Percentiles rank a stretch among this genome's conserved stretches.
These are phyloP conservation scores for Leptosphaerulina australis DNA, from an alignment of 2,329 filamentous ascomycete genomes.

Conservation along the genomic window DNA sequence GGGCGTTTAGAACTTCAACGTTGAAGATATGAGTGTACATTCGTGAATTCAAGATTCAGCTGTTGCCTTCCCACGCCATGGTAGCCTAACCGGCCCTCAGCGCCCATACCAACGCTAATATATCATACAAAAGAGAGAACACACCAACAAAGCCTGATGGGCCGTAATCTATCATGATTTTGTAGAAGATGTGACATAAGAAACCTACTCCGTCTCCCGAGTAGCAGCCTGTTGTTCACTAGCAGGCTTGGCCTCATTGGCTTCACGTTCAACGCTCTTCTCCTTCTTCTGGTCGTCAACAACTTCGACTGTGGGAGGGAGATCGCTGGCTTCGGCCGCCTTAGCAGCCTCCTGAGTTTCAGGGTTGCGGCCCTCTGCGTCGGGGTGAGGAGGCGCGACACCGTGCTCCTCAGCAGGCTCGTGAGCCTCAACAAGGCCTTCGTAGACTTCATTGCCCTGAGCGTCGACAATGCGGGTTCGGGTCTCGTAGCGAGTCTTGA, in stretches of 20 bases:
- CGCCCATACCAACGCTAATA: slow-evolving; percentile 18
- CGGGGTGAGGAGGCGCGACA: slow-evolving; percentile 61
- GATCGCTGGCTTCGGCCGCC: slow-evolving; percentile 47
- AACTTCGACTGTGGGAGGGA: slow-evolving; percentile 50
- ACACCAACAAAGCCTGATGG: not conserved
- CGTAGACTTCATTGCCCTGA: slow-evolving; percentile 75
- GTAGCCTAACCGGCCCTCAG: not conserved
- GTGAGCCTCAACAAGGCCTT: slow-evolving; percentile 49
- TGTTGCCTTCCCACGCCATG: not conserved
- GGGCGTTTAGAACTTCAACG: no score
- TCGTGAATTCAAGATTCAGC: not conserved
- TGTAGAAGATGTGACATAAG: not conserved
- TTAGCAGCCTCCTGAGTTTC: slow-evolving; percentile 57
- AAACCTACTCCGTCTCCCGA: slow-evolving; percentile 26
- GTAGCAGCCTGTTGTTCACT: slow-evolving; percentile 49
- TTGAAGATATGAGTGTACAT: not conserved
- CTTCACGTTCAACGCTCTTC: slow-evolving; percentile 48
- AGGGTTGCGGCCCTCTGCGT: slow-evolving; percentile 63
- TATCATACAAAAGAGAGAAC: slow-evolving; percentile 18
- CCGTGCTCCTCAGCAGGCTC: slow-evolving; percentile 40
- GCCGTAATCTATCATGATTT: slow-evolving; percentile 6
- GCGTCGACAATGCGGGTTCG: slow-evolving; percentile 82
- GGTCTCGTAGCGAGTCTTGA: slow-evolving; percentile 96
- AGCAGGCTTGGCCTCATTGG: slow-evolving; percentile 46
- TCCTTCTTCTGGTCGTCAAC: slow-evolving; percentile 54